Percentiles rank a stretch among this genome's conserved stretches.
phyloP scores from a whole-genome alignment of 768 basidiomycete genomes.

The Crucibulum laeve region DNA sequence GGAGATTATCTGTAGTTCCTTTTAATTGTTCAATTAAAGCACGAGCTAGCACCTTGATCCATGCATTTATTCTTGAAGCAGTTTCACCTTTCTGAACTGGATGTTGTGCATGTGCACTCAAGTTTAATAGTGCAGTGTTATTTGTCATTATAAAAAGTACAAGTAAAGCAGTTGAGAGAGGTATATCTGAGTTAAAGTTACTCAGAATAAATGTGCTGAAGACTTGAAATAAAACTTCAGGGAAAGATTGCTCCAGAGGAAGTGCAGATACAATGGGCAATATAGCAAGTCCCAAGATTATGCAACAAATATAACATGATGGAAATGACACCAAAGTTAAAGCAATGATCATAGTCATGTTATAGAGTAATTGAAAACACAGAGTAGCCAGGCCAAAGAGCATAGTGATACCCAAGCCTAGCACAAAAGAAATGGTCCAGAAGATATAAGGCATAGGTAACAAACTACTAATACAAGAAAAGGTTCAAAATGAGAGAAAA shows the following conservation, averaged over 20 bases:
- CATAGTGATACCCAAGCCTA: too few species aligned
- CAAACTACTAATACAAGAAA: too few species aligned
- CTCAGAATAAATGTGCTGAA: conserved; percentile 10
- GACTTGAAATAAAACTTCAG: conserved; percentile 8
- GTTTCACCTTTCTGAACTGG: not conserved
- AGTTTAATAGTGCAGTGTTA: conserved; percentile 12
- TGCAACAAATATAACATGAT: too few species aligned
- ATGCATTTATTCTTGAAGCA: not conserved
- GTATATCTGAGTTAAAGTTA: conserved; percentile 10
- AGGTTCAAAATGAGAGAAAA: too few species aligned
- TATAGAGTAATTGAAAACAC: too few species aligned
- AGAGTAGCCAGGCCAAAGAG: too few species aligned
- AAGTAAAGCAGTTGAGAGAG: conserved; percentile 10
- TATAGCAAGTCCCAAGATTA: too few species aligned
- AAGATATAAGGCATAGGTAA: too few species aligned
- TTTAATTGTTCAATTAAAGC: not conserved
- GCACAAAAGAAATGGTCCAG: too few species aligned
- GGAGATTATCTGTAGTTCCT: not conserved
- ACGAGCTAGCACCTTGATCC: not conserved
- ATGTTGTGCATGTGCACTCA: conserved; percentile 10
- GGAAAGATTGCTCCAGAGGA: conserved; percentile 6
- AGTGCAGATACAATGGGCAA: not conserved
- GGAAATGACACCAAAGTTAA: too few species aligned
- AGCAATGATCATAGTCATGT: too few species aligned
- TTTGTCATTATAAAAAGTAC: conserved; percentile 13